Evolutionary conservation across 116 monocot species (phyloP), one percentile per base, ranked within the genome.

Genomic region (Zostera marina): DNA sequence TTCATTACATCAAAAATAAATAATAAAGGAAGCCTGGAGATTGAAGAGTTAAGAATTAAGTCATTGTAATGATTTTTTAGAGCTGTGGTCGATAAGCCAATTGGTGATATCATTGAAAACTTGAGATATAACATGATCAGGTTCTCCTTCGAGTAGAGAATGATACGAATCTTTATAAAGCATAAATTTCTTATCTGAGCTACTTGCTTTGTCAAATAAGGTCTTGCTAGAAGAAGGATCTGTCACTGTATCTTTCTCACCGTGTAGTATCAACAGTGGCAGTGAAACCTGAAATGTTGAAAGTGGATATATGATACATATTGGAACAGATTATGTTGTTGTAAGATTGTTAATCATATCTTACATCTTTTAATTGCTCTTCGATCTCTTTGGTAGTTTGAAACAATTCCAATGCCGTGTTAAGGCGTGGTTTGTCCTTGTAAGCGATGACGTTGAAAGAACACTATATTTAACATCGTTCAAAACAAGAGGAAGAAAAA

Each of bases 211-310:
- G 62, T 85, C 96, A 66, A 80, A 76, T 70, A 96, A 63, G 38
- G 82, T 76, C 32, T 78, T 85, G 80, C 96, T 89, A 11, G 81
- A 73, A 0, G 85, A 80, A 17, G 89, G 85, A 73, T 89, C 96
- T 8, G 89, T 89, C 24, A 96, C 85, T 6, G 70, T 64, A 66
- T 96, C 96, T 10, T 69, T 79, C 52, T 85, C 78, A 39, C 96
- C 96, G 60, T 96, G 96, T 15, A 96, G 72, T 65, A 96, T 89
- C 14, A 96, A 70, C 9, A 96, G 64, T 9, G 96, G 89, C 12
- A 85, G 69, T 42, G 85, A 85, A 69, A 91, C 80, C 91, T 91
- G 44, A 11, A 24, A 40, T n/a, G n/a, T n/a, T n/a, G n/a, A n/a
- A n/a, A n/a, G n/a, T n/a, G n/a, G n/a, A n/a, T n/a, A n/a, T n/a